Evolutionary conservation across 192 early-diverging fungal species (phyloP), one percentile per base, ranked within the genome.

Genomic region (Thoreauomyces humboldtii): DNA sequence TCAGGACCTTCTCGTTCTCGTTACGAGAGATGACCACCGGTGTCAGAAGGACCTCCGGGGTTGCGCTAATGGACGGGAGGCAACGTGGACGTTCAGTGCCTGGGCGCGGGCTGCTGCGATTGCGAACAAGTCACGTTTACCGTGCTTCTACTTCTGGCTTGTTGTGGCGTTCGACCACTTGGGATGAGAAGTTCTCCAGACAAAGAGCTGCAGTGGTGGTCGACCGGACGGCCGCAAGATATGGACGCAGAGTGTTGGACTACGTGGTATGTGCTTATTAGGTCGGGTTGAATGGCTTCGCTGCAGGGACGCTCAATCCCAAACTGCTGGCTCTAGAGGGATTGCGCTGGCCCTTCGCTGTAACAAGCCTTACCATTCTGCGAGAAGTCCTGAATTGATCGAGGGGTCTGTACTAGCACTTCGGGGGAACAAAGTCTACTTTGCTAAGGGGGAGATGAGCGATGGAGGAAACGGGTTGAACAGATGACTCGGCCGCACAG

Each of bases 211-310:
- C 96, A 15, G 92, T 95, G 47, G 96, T 77, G 43, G 94, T 93
- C 33, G 92, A 87, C 38, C 93, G 91, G 9, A 96, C 94, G 35
- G 96, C 96, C 41, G 86, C 86, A 31, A 98, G 87, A 66, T 98
- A 98, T 41, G 96, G 93, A 54, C 91, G 89, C 43, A 98, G 89
- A 5, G 96, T 98, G 76, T 96, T 96, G 31, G 96, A 94, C 96
- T 98, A 43, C 7, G 47, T 12, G 47, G 47, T n/a, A n/a, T n/a
- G n/a, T n/a, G n/a, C n/a, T n/a, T n/a, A n/a, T n/a, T n/a, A n/a
- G n/a, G n/a, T n/a, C n/a, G n/a, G n/a, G n/a, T n/a, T n/a, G n/a
- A n/a, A n/a, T n/a, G n/a, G n/a, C n/a, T n/a, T n/a, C n/a, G n/a
- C n/a, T n/a, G n/a, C n/a, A n/a, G n/a, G n/a, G n/a, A n/a, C n/a